phyloP scores from a whole-genome alignment of 306 rosid genomes.

The Cucumis melo region DNA sequence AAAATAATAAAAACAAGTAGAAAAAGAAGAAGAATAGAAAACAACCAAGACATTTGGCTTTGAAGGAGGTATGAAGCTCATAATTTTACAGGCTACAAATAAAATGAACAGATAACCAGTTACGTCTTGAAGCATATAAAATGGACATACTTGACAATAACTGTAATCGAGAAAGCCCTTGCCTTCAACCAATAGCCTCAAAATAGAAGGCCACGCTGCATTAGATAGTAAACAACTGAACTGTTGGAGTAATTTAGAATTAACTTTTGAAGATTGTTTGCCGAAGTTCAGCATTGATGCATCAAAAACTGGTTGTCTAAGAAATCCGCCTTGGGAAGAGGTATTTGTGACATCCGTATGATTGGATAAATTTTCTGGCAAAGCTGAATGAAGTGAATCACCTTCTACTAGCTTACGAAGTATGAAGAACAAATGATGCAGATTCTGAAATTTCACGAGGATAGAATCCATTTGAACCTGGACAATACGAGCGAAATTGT shows the following conservation, averaged over 20 bases:
- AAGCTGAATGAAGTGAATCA: conserved; percentile 23
- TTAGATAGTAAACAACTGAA: conserved; percentile 40
- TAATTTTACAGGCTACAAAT: not conserved
- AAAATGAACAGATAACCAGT: not conserved
- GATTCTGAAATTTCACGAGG: conserved; percentile 49
- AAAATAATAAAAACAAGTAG: not conserved
- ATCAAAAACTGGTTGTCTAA: conserved; percentile 59
- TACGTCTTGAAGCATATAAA: not conserved
- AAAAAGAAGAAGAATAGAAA: not conserved
- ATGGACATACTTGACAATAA: conserved; percentile 58
- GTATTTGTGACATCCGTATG: conserved; percentile 21
- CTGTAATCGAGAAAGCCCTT: conserved; percentile 51
- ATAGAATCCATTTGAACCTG: conserved; percentile 69
- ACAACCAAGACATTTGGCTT: not conserved
- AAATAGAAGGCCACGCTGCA: conserved; percentile 72
- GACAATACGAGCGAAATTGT: conserved; percentile 12
- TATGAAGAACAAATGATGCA: conserved; percentile 88
- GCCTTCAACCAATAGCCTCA: conserved; percentile 65
- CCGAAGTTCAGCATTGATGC: conserved; percentile 21
- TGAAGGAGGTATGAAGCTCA: not conserved
- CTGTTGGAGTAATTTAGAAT: conserved; percentile 29
- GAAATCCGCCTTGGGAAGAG: conserved; percentile 79
- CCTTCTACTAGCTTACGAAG: conserved; percentile 64
- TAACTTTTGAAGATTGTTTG: conserved; percentile 20
- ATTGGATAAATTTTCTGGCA: conserved; percentile 19